A percentile compares a stretch with the other conserved stretches of the same genome.
These are phyloP conservation scores for Curvularia sp. DNA, from an alignment of 2,329 filamentous ascomycete genomes.

Conservation along the genomic window DNA sequence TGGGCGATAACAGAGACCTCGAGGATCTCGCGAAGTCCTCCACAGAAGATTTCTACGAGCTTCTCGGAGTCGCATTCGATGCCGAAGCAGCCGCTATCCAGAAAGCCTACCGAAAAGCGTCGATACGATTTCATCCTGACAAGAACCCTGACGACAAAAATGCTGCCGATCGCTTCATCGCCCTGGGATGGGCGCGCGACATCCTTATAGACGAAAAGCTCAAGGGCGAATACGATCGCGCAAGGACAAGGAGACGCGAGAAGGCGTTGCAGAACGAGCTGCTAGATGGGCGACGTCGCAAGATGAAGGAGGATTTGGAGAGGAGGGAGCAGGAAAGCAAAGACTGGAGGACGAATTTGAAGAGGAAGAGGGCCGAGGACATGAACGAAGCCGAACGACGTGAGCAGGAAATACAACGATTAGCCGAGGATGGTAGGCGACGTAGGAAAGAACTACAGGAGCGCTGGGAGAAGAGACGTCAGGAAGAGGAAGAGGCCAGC, in stretches of 20 bases:
- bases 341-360: conserved; percentile 44
- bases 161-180: conserved; percentile 83
- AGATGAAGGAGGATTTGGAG: conserved; percentile 88
- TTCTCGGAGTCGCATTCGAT: conserved; percentile 72
- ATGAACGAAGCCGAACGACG: conserved; percentile 64
- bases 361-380: conserved; percentile 56
- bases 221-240: conserved; percentile 79
- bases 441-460: conserved; percentile 64
- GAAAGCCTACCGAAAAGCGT: conserved; percentile 82
- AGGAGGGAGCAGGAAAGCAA: conserved; percentile 67
- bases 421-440: conserved; percentile 60
- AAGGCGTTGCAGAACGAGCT: conserved; percentile 74
- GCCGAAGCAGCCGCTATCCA: conserved; percentile 76
- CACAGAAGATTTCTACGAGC: conserved; percentile 74
- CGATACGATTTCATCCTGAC: conserved; percentile 92
- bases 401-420: conserved; percentile 57
- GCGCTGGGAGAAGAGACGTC: conserved; percentile 61
- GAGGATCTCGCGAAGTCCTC: conserved; percentile 52
- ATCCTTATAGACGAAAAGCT: conserved; percentile 75
- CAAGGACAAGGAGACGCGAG: conserved; percentile 73
- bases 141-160: conserved; percentile 70
- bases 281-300: conserved; percentile 74
- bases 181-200: conserved; percentile 85
- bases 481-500: conserved; percentile 56
- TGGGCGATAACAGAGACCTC: conserved; percentile 54